Percentiles rank a stretch among this genome's conserved stretches.
phyloP scores from a whole-genome alignment of 441 rosid species.

The Bocquillonia castaneifolia region DNA sequence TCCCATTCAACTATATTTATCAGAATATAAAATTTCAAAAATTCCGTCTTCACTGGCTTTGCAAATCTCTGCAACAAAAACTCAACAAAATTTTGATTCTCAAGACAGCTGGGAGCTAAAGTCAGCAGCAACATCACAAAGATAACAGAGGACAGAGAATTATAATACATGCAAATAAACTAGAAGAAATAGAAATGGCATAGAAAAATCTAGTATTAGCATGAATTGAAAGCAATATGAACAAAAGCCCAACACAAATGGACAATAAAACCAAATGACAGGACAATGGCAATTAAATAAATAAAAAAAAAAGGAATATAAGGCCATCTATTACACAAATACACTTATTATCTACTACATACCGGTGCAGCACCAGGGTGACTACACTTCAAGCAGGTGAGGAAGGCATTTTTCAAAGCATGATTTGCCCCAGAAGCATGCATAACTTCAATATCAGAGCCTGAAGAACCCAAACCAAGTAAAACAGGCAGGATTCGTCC shows the following conservation, averaged over 20 bases:
- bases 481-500: constrained; percentile 93
- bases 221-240: background rate
- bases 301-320: background rate
- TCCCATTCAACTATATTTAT: background rate
- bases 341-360: constrained; percentile 29
- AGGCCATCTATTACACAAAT: background rate
- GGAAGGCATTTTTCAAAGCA: constrained; percentile 74
- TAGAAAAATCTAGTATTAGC: background rate
- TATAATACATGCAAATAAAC: background rate
- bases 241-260: background rate
- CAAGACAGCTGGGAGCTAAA: background rate
- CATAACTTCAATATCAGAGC: constrained; percentile 54
- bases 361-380: constrained; percentile 98
- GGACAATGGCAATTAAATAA: background rate
- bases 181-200: background rate
- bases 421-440: constrained; percentile 60
- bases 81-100: background rate
- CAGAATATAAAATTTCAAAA: background rate
- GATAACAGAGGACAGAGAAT: background rate
- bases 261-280: background rate
- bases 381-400: constrained; percentile 73
- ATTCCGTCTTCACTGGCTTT: background rate
- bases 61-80: background rate
- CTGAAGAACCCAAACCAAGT: constrained; percentile 80
- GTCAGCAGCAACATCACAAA: background rate